phyloP scores from a whole-genome alignment of 2,329 filamentous ascomycete species.

The Fusarium tupiense region DNA sequence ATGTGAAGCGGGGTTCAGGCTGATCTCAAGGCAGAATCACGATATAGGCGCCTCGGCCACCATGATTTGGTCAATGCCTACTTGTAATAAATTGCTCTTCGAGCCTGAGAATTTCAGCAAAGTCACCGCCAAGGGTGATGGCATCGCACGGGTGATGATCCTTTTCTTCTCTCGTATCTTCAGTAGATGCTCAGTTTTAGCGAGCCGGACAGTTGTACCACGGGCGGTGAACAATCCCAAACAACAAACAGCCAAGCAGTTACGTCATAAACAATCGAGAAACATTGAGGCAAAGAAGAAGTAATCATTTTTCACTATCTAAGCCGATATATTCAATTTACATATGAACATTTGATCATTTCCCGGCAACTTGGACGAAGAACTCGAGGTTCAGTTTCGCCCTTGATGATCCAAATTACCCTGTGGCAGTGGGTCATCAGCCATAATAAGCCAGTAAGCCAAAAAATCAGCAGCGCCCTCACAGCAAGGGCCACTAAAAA shows the following conservation, averaged over 20 bases:
- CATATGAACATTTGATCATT: not conserved
- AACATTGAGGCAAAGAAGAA: fast-evolving
- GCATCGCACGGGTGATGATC: not conserved
- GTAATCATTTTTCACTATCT: fast-evolving
- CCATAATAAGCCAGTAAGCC: not conserved
- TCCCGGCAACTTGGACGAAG: not conserved
- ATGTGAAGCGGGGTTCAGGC: not conserved
- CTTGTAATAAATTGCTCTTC: no score
- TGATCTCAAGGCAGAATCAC: not conserved
- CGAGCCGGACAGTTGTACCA: fast-evolving
- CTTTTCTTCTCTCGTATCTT: fast-evolving
- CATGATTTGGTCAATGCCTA: not conserved
- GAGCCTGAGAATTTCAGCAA: no score
- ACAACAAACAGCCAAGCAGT: not conserved
- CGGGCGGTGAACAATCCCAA: not conserved
- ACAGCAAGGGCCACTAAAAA: no score
- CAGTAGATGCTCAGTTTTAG: fast-evolving
- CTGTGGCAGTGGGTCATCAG: not conserved
- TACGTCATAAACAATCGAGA: not conserved
- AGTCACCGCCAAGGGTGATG: fast-evolving
- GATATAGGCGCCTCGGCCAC: no score
- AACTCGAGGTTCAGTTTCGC: not conserved
- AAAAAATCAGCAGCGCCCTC: not conserved
- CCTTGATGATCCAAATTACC: not conserved
- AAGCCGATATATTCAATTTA: fast-evolving